phyloP scores from a whole-genome alignment of 805 yeast species.

The Metschnikowia anglica region DNA sequence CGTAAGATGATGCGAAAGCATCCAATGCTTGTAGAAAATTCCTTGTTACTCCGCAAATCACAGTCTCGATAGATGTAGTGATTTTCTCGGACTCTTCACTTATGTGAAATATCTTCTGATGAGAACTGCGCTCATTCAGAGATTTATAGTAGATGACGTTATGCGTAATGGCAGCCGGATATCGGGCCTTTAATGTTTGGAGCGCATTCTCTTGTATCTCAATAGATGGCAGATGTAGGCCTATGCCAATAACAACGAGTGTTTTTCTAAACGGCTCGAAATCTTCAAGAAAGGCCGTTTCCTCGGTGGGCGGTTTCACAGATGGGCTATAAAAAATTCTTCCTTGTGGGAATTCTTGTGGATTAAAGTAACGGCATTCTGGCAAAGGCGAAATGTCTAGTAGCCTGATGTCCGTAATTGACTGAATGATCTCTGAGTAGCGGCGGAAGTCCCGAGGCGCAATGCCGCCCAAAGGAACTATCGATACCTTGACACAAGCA shows the following conservation, averaged over 20 bases:
- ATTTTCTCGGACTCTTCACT: constrained; percentile 27
- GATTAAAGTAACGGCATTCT: constrained; percentile 57
- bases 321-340: constrained; percentile 59
- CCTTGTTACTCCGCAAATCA: constrained; percentile 69
- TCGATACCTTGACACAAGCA: constrained; percentile 60
- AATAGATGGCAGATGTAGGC: constrained; percentile 25
- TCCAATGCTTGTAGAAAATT: constrained; percentile 64
- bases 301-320: constrained; percentile 48
- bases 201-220: constrained; percentile 5
- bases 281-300: constrained; percentile 70
- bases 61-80: constrained; percentile 50
- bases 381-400: constrained; percentile 71
- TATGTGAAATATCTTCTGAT: constrained; percentile 23
- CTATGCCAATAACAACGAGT: constrained; percentile 54
- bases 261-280: constrained; percentile 87
- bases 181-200: constrained; percentile 38
- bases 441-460: constrained; percentile 39
- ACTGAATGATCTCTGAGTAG: constrained; percentile 45
- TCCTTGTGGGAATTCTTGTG: constrained; percentile 83
- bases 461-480: constrained; percentile 65
- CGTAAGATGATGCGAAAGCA: constrained; percentile 67
- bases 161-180: constrained; percentile 56
- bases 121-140: constrained; percentile 24
- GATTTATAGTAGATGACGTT: constrained; percentile 54
- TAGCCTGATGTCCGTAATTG: constrained; percentile 62